Evolutionary conservation across 2,329 filamentous ascomycete species (phyloP), one percentile per base, ranked within the genome.

Genomic region (Aureobasidium subglaciale): DNA sequence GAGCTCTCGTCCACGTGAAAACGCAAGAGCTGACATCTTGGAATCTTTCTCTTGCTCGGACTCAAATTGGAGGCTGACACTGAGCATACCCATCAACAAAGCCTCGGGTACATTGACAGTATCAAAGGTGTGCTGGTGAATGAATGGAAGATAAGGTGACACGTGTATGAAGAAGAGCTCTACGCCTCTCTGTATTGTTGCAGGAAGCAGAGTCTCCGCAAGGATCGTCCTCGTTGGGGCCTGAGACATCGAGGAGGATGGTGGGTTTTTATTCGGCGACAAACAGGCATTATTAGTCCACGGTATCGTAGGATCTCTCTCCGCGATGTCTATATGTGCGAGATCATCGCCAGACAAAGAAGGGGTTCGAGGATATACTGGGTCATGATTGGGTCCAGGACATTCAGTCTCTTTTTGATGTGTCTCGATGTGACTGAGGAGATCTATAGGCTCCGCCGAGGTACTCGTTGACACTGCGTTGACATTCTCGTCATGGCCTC

Each of bases 81-180:
- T 70, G 13, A 74, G 65, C 49, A 74, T 72, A 57, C 66, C 25
- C 20, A 42, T 24, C 3, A 24, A 11, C 25, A 42, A 15, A 3
- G 20, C 20, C 64, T 6, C 55, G 22, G 70, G 34, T 1, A 56
- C 37, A 7, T 61, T 56, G 1, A 58, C 59, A 4, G 62, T 25
- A 35, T 72, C 65, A 38, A 73, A 73, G 0, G 70, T 74, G 8
- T 67, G 61, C 50, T 61, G 60, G 60, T 71, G 68, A 29, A 74
- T 58, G 37, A 74, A 72, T 1, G 71, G 70, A 4, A 74, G 55
- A 24, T 71, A 73, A 18, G 66, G 63, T 13, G 70, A 67, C 22
- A 72, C 60, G 54, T 72, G 66, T 3, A 52, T 46, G 50, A 74
- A 74, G 59, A 67, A 73, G 10, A 73, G 59, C 6, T 64, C 58